A percentile compares a stretch with the other conserved stretches of the same genome.
Conservation (phyloP, 352 stramenopile species). For the Phytophthora meadii region DNA sequence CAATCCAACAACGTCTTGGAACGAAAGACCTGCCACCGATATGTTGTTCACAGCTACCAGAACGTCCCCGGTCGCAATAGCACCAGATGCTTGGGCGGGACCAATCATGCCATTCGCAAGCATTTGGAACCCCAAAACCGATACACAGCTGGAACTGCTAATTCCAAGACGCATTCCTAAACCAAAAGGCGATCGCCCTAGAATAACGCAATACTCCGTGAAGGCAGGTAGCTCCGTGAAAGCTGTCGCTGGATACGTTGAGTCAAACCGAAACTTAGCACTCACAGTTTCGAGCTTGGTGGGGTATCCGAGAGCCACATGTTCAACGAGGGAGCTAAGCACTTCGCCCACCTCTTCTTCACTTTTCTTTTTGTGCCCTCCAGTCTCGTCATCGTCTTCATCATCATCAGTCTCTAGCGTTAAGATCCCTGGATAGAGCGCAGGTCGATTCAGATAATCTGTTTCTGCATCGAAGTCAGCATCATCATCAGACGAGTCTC, state of each 20-base stretch:
- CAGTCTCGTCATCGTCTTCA: slow-evolving; percentile 49
- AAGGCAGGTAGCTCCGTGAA: slow-evolving; percentile 61
- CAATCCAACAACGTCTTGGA: slow-evolving; percentile 81
- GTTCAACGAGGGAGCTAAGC: slow-evolving; percentile 80
- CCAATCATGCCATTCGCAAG: slow-evolving; percentile 78
- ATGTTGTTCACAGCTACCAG: slow-evolving; percentile 83
- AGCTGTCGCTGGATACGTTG: slow-evolving; percentile 54
- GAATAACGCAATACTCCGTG: slow-evolving; percentile 77
- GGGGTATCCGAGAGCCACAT: slow-evolving; percentile 82
- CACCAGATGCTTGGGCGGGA: slow-evolving; percentile 75
- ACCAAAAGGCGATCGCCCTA: slow-evolving; percentile 70
- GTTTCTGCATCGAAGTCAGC: slow-evolving; percentile 75
- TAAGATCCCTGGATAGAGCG: slow-evolving; percentile 71
- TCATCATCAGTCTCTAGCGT: slow-evolving; percentile 51
- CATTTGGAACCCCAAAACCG: slow-evolving; percentile 84
- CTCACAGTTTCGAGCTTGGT: slow-evolving; percentile 52
- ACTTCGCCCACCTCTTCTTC: slow-evolving; percentile 79
- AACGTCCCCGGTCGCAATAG: slow-evolving; percentile 76
- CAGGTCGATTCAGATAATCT: slow-evolving; percentile 35
- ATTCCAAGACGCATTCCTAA: slow-evolving; percentile 87
- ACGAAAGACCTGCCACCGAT: slow-evolving; percentile 59
- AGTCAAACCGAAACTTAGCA: slow-evolving; percentile 56
- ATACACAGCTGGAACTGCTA: slow-evolving; percentile 60
- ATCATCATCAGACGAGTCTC: slow-evolving; percentile 70
- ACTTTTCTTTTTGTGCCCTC: slow-evolving; percentile 58